phyloP scores from a whole-genome alignment of 495 filamentous ascomycete species.

The Daldinia grandis region DNA sequence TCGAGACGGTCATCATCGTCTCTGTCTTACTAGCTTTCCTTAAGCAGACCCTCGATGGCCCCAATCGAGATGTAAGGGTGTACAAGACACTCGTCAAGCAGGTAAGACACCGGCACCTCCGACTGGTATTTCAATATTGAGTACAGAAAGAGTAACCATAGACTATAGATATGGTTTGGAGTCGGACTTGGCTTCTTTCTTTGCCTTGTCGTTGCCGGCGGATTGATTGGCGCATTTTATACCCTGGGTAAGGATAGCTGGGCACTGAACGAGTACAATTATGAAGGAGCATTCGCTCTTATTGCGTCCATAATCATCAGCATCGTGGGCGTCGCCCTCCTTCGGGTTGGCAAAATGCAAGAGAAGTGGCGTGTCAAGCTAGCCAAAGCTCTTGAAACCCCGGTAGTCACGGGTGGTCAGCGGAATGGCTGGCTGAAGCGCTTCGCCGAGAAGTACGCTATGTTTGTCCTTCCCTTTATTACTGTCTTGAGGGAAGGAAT shows the following conservation, averaged over 20 bases:
- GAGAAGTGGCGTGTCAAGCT: constrained; percentile 87
- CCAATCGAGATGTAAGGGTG: constrained; percentile 60
- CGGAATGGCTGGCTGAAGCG: constrained; percentile 60
- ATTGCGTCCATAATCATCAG: constrained; percentile 80
- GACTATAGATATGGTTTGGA: constrained; percentile 73
- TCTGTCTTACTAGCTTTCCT: constrained; percentile 84
- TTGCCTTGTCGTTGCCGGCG: constrained; percentile 73
- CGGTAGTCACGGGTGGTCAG: constrained; percentile 49
- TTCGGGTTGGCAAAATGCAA: constrained; percentile 84
- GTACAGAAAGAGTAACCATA: constrained; percentile 20
- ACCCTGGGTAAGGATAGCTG: constrained; percentile 71
- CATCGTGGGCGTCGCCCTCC: constrained; percentile 76
- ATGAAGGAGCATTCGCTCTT: constrained; percentile 79
- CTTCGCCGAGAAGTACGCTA: constrained; percentile 77
- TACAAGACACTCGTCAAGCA: constrained; percentile 77
- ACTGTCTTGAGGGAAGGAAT: constrained; percentile 85
- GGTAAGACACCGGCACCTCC: constrained; percentile 52
- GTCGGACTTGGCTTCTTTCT: constrained; percentile 68
- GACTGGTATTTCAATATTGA: background rate
- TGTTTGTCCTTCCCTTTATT: constrained; percentile 84
- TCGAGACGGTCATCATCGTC: constrained; percentile 83
- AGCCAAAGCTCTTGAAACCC: constrained; percentile 67
- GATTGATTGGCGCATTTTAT: constrained; percentile 84
- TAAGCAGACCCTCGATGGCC: constrained; percentile 74
- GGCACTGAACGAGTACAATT: constrained; percentile 72